A percentile compares a stretch with the other conserved stretches of the same genome.
Evolutionary conservation across 176 grass and related monocot genomes (phyloP).

Genomic region (sorghum (Sorghum bicolor)): DNA sequence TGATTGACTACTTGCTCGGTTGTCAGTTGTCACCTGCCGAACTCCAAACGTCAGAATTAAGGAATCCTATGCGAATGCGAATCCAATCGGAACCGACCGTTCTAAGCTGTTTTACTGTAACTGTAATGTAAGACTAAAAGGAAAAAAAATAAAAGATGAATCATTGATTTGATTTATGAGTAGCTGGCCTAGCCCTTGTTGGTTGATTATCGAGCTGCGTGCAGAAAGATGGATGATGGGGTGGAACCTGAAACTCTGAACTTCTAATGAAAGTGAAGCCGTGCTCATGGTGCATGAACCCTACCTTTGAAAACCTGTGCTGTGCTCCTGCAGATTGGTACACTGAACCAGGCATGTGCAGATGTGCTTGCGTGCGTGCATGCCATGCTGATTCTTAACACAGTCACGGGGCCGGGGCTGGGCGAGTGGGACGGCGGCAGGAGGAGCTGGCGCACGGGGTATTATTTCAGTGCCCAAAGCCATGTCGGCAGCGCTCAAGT

Average conservation of each 20-base stretch:
- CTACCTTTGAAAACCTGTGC: neutral
- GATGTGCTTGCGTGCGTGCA: neutral
- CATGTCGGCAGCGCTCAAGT: slow-evolving; percentile 44
- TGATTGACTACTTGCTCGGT: neutral
- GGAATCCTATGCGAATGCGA: neutral
- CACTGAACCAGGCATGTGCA: slow-evolving; percentile 21
- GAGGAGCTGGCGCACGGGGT: neutral
- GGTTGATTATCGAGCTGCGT: neutral
- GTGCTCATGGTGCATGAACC: slow-evolving; percentile 33
- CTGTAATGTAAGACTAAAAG: neutral
- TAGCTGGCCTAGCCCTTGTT: neutral
- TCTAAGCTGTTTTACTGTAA: neutral
- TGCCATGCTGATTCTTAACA: slow-evolving; percentile 33
- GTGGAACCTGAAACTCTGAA: neutral
- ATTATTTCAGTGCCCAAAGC: slow-evolving; percentile 30
- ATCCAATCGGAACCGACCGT: neutral
- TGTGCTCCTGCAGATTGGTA: slow-evolving; percentile 10
- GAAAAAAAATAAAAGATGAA: neutral
- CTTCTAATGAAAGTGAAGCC: neutral
- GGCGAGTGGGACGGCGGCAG: slow-evolving; percentile 19
- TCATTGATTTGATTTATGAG: neutral
- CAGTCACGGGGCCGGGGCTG: neutral
- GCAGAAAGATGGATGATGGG: neutral
- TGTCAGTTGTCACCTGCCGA: slow-evolving; percentile 23
- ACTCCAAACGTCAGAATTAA: neutral